Evolutionary conservation across 1,139 yeast species (phyloP).

Genomic region (Arxiozyma slooffiae): DNA sequence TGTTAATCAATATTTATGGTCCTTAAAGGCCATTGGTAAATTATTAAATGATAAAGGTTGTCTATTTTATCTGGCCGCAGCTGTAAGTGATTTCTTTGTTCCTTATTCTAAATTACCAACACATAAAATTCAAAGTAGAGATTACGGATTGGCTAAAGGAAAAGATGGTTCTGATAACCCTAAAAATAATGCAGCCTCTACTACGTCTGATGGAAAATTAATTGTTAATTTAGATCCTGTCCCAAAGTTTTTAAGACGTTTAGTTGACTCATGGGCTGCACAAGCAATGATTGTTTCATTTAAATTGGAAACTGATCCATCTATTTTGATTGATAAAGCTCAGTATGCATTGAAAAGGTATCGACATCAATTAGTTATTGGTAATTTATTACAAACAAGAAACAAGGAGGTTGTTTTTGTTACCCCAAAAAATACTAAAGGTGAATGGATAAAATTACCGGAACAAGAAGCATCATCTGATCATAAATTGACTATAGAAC

Average conservation of each 20-base stretch:
- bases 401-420: constrained; percentile 85
- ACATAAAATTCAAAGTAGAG: constrained; percentile 86
- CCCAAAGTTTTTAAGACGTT: constrained; percentile 79
- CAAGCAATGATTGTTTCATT: constrained; percentile 90
- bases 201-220: constrained; percentile 47
- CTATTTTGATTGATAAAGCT: constrained; percentile 65
- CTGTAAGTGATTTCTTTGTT: constrained; percentile 90
- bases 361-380: constrained; percentile 89
- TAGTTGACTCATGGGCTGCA: constrained; percentile 93
- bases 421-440: constrained; percentile 35
- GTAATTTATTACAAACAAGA: constrained; percentile 82
- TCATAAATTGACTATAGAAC: constrained; percentile 18
- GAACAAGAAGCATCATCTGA: neutral
- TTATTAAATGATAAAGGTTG: constrained; percentile 50
- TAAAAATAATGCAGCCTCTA: constrained; percentile 9
- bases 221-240: constrained; percentile 87
- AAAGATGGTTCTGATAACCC: neutral
- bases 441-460: constrained; percentile 44
- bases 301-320: constrained; percentile 81
- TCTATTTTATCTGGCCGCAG: constrained; percentile 87
- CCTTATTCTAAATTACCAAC: constrained; percentile 81
- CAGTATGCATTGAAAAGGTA: constrained; percentile 69
- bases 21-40: constrained; percentile 60
- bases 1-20: constrained; percentile 84
- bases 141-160: constrained; percentile 26